A percentile compares a stretch with the other conserved stretches of the same genome.
These are phyloP conservation scores for Stephania yunnanensis DNA, from an alignment of 164 flowering plant species.

Conservation along the genomic window DNA sequence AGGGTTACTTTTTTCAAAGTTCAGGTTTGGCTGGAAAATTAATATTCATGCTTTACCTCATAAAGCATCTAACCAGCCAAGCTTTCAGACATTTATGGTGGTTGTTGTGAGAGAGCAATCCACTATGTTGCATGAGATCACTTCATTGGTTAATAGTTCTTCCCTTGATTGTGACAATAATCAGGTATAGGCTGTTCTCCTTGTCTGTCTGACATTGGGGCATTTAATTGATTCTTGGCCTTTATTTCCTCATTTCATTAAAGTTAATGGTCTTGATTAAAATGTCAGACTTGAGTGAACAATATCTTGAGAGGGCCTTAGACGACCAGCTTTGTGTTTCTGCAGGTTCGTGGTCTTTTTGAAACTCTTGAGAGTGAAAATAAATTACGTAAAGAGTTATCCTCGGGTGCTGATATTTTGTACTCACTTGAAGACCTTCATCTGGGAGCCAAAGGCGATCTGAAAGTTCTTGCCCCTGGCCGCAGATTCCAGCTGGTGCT, in stretches of 20 bases:
- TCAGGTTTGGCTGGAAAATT: conserved; percentile 83
- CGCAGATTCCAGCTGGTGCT: conserved; percentile 54
- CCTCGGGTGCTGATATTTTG: conserved; percentile 47
- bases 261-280: not conserved
- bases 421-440: conserved; percentile 74
- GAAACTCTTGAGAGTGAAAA: conserved; percentile 76
- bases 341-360: conserved; percentile 56
- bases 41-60: conserved; percentile 50
- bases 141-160: conserved; percentile 31
- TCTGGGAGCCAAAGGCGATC: conserved; percentile 61
- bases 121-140: conserved; percentile 34
- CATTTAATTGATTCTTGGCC: not conserved
- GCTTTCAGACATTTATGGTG: conserved; percentile 71
- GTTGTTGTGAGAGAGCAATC: conserved; percentile 56
- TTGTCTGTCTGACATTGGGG: not conserved
- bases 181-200: conserved; percentile 43
- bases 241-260: not conserved
- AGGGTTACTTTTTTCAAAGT: conserved; percentile 77
- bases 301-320: conserved; percentile 6
- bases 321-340: conserved; percentile 10
- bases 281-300: not conserved
- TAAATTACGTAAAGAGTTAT: conserved; percentile 46
- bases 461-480: conserved; percentile 49
- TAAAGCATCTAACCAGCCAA: conserved; percentile 35
- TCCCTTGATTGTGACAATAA: conserved; percentile 31